These are phyloP conservation scores for Lasiodiplodia sp. DNA, from an alignment of 2,329 filamentous ascomycete genomes.

Conservation along the genomic window DNA sequence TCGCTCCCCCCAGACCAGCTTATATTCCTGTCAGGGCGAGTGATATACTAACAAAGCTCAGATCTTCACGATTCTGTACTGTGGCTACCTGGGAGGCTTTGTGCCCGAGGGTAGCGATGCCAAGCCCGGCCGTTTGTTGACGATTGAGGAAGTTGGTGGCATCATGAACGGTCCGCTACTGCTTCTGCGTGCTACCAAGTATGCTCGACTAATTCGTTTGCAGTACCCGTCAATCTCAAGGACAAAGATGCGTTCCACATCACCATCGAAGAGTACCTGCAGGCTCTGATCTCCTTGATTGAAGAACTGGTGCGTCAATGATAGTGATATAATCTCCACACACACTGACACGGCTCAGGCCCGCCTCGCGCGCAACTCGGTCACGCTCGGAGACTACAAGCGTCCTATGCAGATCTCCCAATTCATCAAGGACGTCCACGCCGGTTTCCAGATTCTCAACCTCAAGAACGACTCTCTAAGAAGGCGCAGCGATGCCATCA, in stretches of 20 bases:
- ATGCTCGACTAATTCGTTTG: conserved; percentile 4
- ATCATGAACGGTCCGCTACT: conserved; percentile 72
- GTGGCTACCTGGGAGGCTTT: conserved; percentile 82
- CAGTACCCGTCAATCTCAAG: conserved; percentile 91
- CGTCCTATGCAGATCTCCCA: conserved; percentile 86
- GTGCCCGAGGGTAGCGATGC: conserved; percentile 58
- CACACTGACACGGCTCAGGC: conserved; percentile 53
- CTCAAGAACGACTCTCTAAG: conserved; percentile 94
- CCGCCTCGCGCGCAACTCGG: conserved; percentile 90
- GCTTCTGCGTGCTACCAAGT: not conserved
- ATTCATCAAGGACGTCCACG: conserved; percentile 94
- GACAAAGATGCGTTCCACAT: conserved; percentile 90
- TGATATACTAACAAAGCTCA: conserved; percentile 40
- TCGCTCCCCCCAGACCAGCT: not conserved
- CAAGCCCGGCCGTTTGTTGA: conserved; percentile 72
- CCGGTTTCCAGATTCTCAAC: conserved; percentile 96
- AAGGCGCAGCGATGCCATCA: conserved; percentile 88
- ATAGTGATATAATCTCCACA: not conserved
- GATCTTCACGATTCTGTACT: conserved; percentile 66
- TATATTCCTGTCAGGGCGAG: not conserved
- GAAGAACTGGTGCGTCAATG: conserved; percentile 75
- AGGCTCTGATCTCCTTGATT: conserved; percentile 83
- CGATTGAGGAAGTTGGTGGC: conserved; percentile 84
- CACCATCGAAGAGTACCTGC: conserved; percentile 95
- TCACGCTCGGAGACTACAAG: conserved; percentile 87